Base-by-base conservation (phyloP, 2,329 filamentous ascomycete species). In the Hymenoscyphus occultus region DNA sequence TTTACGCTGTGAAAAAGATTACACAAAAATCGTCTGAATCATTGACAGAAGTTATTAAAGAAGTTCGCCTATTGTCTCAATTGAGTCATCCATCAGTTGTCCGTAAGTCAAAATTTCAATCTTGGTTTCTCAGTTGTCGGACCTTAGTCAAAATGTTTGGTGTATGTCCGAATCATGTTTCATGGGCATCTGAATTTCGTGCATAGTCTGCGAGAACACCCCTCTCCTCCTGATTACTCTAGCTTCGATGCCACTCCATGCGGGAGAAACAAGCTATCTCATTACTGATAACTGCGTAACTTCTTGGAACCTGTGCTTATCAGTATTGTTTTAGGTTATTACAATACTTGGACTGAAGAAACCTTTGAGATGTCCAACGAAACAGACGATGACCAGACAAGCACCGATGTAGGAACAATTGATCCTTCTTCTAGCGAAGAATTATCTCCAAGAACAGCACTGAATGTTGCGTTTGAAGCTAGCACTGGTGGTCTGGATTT, bases 1-100 rank as follows among this genome's bases (percentile, higher is more conserved):
- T 96, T 56, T 99, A 98, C 77, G 95, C 95, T 19, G 91, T 99
- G 75, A 99, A 99, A 77, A 97, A 98, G 76, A 95, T 99, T 67
- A 92, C 88, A 0, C 91, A 95, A 71, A 89, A 89, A 61, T 92
- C 92, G 0, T 85, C 90, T 32, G 84, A 88, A 65, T 91, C 90
- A 65, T 81, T 98, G 48, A 93, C 90, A 0, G 91, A 97, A 74
- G 88, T 93, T 13, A 76, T 94, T 32, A 92, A 91, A 63, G 91
- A 95, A 76, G 94, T 97, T 51, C 90, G 93, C 75, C 80, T 98
- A 9, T 82, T 99, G 16, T 96, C 94, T n/a, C 87, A 92, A 66
- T 84, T 99, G 64, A 97, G 96, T 72, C 94, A 98, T 76, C 93
- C 93, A 3, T 83, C 86, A 28, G 86, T 89, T 14, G 74, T 76